These are phyloP conservation scores for Elongisporangium anandrum DNA, from an alignment of 352 stramenopile genomes.

Conservation along the genomic window DNA sequence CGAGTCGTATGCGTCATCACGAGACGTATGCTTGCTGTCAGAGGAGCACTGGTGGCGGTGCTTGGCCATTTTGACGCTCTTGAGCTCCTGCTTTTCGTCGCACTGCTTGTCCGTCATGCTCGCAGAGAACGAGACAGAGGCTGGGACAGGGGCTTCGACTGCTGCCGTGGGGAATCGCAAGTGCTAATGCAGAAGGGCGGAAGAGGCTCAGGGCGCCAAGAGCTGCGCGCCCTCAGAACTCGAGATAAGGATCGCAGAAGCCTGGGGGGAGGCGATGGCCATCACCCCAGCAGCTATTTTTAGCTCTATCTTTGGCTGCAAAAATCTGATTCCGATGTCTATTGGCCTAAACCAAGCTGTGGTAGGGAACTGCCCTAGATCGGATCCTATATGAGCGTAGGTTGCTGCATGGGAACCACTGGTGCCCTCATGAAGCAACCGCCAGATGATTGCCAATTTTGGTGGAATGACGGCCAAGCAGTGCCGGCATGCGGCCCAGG, in stretches of 20 bases:
- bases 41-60: not conserved
- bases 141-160: not conserved
- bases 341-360: not conserved
- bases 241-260: not conserved
- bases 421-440: not conserved
- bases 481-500: conserved; percentile 54
- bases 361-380: not conserved
- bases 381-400: not conserved
- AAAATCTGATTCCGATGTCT: not conserved
- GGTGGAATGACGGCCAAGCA: conserved; percentile 32
- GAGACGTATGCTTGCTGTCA: conserved; percentile 7
- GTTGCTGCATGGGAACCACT: not conserved
- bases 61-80: not conserved
- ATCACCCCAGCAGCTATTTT: not conserved
- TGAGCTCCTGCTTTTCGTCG: conserved; percentile 14
- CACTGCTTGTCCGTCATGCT: conserved; percentile 28
- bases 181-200: not conserved
- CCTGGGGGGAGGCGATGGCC: not conserved
- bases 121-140: no score
- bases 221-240: not conserved
- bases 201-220: not conserved
- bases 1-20: conserved; percentile 25
- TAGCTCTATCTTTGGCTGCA: not conserved
- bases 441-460: not conserved
- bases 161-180: not conserved